Evolutionary conservation across 2,329 filamentous ascomycete species (phyloP), one percentile per base, ranked within the genome.

Genomic region (Ophiostoma sp.): DNA sequence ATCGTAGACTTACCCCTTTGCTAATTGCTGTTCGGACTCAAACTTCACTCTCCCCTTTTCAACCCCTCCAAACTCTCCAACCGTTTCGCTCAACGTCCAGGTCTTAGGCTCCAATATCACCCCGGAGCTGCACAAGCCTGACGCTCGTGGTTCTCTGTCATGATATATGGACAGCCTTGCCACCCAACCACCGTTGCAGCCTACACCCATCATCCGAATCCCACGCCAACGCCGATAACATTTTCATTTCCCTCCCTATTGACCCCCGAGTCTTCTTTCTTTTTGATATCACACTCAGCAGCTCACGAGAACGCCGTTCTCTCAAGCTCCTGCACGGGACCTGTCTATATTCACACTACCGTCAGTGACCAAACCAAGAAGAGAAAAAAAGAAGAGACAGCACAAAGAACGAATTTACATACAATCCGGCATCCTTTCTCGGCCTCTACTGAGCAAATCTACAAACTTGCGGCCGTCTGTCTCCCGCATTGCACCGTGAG

Each of bases 141-240:
- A 50, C 25, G 42, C 42, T 25, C 42, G n/a, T 28, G 61, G 61
- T 3, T 28, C 36, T 63, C 39, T 68, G 64, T 33, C 25, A 31
- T 48, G 28, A 33, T 50, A 50, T 33, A 9, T 68, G 42, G 64
- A 22, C 31, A 55, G 45, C 45, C 66, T 69, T 69, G 66, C 66
- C 45, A 69, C 66, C 45, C 39, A 50, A 68, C 15, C 42, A 4
- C 17, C 28, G 28, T 9, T 68, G 42, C 64, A 68, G 42, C 42
- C 64, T 50, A 33, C 28, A 25, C 25, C 25, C 42, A 48, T 48
- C n/a, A 8, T 68, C 9, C 39, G 22, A 45, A 31, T 45, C 28
- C 22, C 66, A 52, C 39, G 28, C 28, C 31, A 22, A n/a, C 9
- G 22, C 22, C 22, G 19, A 33, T 25, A 22, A 11, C 66, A 50